Base-by-base conservation (phyloP, 2,329 filamentous ascomycete species). In the Colletotrichum sp. region DNA sequence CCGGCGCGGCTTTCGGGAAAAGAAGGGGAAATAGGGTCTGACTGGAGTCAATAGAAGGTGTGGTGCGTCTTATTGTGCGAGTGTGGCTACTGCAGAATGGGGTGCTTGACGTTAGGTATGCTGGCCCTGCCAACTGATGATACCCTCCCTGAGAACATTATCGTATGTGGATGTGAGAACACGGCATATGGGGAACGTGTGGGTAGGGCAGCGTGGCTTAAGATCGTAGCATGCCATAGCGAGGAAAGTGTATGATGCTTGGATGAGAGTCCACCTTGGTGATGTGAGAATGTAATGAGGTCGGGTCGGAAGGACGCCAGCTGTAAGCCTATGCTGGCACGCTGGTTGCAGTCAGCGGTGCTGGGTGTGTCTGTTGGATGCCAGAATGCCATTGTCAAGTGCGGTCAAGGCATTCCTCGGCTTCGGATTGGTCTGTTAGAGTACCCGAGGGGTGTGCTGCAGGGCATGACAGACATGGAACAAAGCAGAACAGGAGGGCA, bases 221-320 rank as follows among this genome's bases (percentile, higher is more conserved):
- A 24, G 32, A 72, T 75, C 63, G 55, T 68, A 72, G 68, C 72
- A 72, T 72, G 39, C 63, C 63, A 71, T 34, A 63, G 30, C 66
- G 48, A 65, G 6, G 60, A 57, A 69, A 64, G 55, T 73, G 57
- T 24, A 64, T 30, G 66, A 70, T 66, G 60, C 67, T 71, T 71
- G 59, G 72, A 48, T 71, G 48, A 66, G 48, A 70, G 71, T 65
- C 64, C 65, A 62, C 57, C 15, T 12, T 18, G 57, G 68, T 68
- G 55, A 68, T 57, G 63, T 65, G 60, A 71, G 67, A 66, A 57
- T 60, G 59, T 71, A 36, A 63, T 68, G 62, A 75, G 39, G 32
- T 44, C 70, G 71, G 44, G 34, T 12, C 39, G 30, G 34, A 62
- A 39, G 32, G 30, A 39, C 60, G 62, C 65, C 6, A 67, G 9